Conservation (phyloP, 2,329 filamentous ascomycete genomes). For the Fusarium annulatum region DNA sequence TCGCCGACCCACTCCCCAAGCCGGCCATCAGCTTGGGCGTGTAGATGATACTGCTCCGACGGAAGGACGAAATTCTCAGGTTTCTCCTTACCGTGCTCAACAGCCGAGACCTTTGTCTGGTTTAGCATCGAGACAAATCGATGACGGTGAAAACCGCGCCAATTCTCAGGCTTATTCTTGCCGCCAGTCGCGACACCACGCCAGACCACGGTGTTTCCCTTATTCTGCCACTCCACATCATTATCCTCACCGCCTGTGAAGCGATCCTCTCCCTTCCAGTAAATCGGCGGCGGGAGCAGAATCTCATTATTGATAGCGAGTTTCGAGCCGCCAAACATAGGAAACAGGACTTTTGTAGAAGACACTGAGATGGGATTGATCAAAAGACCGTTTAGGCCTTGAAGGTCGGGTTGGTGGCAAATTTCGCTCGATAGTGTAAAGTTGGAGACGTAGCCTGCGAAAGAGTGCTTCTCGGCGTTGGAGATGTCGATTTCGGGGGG, state of each 20-base stretch:
- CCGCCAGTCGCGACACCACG: slow-evolving; percentile 76
- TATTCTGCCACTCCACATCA: slow-evolving; percentile 67
- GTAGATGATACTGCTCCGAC: slow-evolving; percentile 57
- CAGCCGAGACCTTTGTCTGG: slow-evolving; percentile 64
- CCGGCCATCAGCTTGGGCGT: slow-evolving; percentile 56
- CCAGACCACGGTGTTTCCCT: slow-evolving; percentile 67
- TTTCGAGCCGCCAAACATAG: slow-evolving; percentile 77
- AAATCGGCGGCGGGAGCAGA: slow-evolving; percentile 75
- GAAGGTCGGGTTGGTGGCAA: slow-evolving; percentile 73
- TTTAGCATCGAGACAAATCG: slow-evolving; percentile 81
- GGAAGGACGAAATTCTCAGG: slow-evolving; percentile 67
- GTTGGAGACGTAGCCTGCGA: slow-evolving; percentile 70
- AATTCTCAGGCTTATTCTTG: slow-evolving; percentile 68
- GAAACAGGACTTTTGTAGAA: slow-evolving; percentile 68
- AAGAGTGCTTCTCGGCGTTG: slow-evolving; percentile 60
- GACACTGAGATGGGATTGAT: slow-evolving; percentile 68
- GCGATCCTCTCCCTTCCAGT: slow-evolving; percentile 71
- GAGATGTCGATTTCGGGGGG: slow-evolving; percentile 59
- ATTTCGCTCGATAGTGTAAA: slow-evolving; percentile 70
- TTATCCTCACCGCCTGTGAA: slow-evolving; percentile 66
- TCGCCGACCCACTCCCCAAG: slow-evolving; percentile 62
- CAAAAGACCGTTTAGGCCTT: slow-evolving; percentile 72
- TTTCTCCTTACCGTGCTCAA: slow-evolving; percentile 56
- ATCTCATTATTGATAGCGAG: slow-evolving; percentile 77
- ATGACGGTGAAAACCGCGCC: slow-evolving; percentile 79